Base-by-base conservation (phyloP, 768 basidiomycete genomes). In the Lentinula lateritia region DNA sequence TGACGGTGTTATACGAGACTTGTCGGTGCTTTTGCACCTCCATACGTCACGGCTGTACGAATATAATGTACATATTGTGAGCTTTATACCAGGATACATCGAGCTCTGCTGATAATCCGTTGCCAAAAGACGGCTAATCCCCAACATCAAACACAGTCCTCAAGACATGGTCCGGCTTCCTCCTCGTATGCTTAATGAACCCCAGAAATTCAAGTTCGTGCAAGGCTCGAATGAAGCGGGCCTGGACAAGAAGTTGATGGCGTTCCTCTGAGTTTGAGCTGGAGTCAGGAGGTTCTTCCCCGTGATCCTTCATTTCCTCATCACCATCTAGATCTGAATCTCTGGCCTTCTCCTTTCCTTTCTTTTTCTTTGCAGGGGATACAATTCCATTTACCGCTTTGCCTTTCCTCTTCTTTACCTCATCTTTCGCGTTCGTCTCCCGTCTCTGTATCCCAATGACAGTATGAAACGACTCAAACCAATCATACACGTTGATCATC, bases 401-500 rank as follows among this genome's bases (percentile, higher is more conserved):
- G 15, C 32, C 13, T 56, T 23, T 20, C 38, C 54, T 16, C 39
- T 41, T 32, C 13, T 8, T 41, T 5, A 12, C 3, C 16, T 2
- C n/a, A 20, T 56, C 56, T 52, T 58, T 65, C 70, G 58, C 13
- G 73, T 34, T 28, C 41, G 32, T 56, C 5, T 64, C 66, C 63
- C 67, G 56, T n/a, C 73, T 69, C 72, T 89, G 89, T 0, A 73
- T 74, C 69, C 91, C 90, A 58, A 93, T 72, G 36, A 83, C 87
- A 20, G 78, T 71, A 36, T 82, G 79, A 70, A 94, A 95, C 23
- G 88, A 82, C 65, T 90, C 86, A 67, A 86, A 93, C 93, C 92
- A 93, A 71, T 95, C 93, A 69, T 90, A 93, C 2, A 92, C 81
- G 68, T 94, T 94, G 72, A 94, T 84, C 83, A 89, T 82, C 73